Evolutionary conservation across 139 green algal genomes (phyloP), one percentile per base, ranked within the genome.

Genomic region (Marvania coccoides): DNA sequence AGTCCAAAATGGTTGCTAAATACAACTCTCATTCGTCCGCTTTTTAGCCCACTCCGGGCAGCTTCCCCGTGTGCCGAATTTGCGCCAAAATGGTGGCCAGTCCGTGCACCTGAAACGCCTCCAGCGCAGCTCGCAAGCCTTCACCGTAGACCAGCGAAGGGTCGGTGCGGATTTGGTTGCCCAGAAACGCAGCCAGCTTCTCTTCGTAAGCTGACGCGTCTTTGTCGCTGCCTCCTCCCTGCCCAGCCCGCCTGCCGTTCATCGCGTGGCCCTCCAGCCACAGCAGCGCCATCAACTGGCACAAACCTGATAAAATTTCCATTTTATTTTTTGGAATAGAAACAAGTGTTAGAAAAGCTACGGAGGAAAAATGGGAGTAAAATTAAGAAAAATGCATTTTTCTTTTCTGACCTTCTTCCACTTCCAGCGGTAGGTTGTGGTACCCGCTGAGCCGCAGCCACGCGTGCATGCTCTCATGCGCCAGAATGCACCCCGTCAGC

Each of bases 391-490:
- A n/a, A n/a, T n/a, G n/a, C n/a, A n/a, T n/a, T n/a, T n/a, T n/a
- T n/a, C n/a, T n/a, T 67, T 85, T 94, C 55, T 97, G 66, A 0
- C 92, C 92, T 79, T 98, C 92, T 77, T 98, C 92, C 47, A 85
- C 78, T 45, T 88, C 59, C 37, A 69, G 68, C 5, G 70, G 30
- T 57, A 96, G 78, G 30, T 65, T 40, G 6, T 70, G 78, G 56
- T 85, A 75, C 6, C 81, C 70, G 54, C 73, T 74, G 58, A 95
- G 81, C 5, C 88, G 79, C 63, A 98, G 67, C 65, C 81, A 96
- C 1, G 90, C 91, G 68, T 97, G 92, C 88, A 92, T 95, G 37
- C 89, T 71, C 80, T 97, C 91, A 65, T 97, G 91, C 24, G 89
- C 90, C 5, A 96, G 72, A 65, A 97, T 92, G 61, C 67, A 81